A percentile compares a stretch with the other conserved stretches of the same genome.
Conservation (phyloP, 2,329 filamentous ascomycete species). For the Lachnellula suecica region DNA sequence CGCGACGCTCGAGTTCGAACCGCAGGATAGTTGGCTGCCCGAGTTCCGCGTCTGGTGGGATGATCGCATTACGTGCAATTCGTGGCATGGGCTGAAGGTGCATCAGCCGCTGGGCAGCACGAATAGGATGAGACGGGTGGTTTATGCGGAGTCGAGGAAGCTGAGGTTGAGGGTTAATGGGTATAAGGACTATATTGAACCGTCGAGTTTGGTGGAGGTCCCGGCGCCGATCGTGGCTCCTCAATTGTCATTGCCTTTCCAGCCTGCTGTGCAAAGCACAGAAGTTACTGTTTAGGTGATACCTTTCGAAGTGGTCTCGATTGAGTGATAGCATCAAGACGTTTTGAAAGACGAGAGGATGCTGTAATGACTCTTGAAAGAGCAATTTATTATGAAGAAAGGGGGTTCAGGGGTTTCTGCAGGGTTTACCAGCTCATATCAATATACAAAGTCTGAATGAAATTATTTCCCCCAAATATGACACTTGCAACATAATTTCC, state of each 20-base stretch:
- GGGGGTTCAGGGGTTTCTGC: no score
- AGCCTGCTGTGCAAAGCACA: neutral
- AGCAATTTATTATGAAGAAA: no score
- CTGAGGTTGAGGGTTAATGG: slow-evolving; percentile 20
- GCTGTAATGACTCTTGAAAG: no score
- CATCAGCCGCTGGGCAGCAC: slow-evolving; percentile 18
- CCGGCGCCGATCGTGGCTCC: slow-evolving; percentile 4
- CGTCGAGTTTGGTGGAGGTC: slow-evolving; percentile 11
- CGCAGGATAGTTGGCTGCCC: slow-evolving; percentile 18
- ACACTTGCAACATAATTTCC: no score
- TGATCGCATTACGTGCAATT: slow-evolving; percentile 18
- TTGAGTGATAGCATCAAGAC: no score
- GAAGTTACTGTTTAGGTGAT: neutral
- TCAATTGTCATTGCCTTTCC: neutral
- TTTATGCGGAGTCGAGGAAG: slow-evolving; percentile 21
- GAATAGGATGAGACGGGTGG: slow-evolving; percentile 17
- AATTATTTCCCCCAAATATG: no score
- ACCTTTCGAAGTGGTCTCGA: no score
- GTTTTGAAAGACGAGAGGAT: no score
- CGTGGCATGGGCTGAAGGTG: slow-evolving; percentile 16
- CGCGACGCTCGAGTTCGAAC: slow-evolving; percentile 17
- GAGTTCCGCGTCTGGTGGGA: slow-evolving; percentile 21
- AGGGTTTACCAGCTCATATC: no score
- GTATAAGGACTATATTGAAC: slow-evolving; percentile 19
- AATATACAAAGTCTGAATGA: no score